A percentile compares a stretch with the other conserved stretches of the same genome.
Conservation (phyloP, 768 basidiomycete genomes). For the Psilocybe sp. region DNA sequence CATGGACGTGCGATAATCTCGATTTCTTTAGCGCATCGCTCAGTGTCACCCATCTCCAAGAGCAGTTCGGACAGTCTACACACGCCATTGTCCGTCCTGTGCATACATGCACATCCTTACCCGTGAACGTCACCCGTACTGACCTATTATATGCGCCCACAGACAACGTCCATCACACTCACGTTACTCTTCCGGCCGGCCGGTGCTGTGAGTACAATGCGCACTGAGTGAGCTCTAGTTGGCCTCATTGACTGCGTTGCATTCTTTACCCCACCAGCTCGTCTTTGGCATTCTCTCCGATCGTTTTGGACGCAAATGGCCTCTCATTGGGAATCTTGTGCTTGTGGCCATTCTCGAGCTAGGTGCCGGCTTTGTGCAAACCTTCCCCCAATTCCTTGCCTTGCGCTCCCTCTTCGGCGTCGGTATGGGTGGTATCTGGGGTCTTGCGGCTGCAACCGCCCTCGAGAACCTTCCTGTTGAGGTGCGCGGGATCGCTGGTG, state of each 20-base stretch:
- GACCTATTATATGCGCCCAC: not conserved
- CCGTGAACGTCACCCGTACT: not conserved
- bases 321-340: constrained; percentile 73
- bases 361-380: constrained; percentile 77
- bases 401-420: constrained; percentile 83
- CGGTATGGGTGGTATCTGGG: constrained; percentile 91
- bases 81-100: constrained; percentile 18
- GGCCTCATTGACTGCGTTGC: not conserved
- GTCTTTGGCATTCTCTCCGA: constrained; percentile 86
- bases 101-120: not conserved
- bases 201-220: constrained; percentile 51
- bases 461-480: constrained; percentile 89
- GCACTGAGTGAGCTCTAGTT: not conserved
- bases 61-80: constrained; percentile 17
- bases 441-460: constrained; percentile 74
- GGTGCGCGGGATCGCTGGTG: constrained; percentile 80
- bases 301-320: constrained; percentile 93
- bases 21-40: constrained; percentile 27
- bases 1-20: constrained; percentile 26
- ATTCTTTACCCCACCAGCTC: constrained; percentile 28
- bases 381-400: constrained; percentile 76
- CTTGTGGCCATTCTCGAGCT: constrained; percentile 73
- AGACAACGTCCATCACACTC: constrained; percentile 84
- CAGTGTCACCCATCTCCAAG: constrained; percentile 17
- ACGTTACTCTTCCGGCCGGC: constrained; percentile 88